A percentile compares a stretch with the other conserved stretches of the same genome.
phyloP scores from a whole-genome alignment of 2,329 filamentous ascomycete genomes.

The Phyllosticta citriasiana region DNA sequence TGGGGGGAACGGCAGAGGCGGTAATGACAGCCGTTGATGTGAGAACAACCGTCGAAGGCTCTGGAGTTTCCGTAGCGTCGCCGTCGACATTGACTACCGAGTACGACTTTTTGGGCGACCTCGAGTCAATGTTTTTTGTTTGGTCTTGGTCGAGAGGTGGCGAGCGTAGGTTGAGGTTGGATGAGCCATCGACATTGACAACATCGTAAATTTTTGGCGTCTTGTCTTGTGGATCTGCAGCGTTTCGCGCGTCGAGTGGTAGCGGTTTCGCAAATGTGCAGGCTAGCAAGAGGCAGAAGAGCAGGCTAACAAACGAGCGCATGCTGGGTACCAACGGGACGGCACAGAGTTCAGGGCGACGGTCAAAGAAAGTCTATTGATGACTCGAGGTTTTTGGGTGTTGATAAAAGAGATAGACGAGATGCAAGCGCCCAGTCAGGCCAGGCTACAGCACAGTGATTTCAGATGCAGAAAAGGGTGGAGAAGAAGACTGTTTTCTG shows the following conservation, averaged over 20 bases:
- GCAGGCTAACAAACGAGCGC: constrained; percentile 2
- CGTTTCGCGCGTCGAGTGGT: constrained; percentile 3
- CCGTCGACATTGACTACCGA: constrained; percentile 32
- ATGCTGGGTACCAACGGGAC: not conserved
- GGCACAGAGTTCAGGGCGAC: not conserved
- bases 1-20: not conserved
- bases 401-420: not conserved
- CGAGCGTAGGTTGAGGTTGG: not conserved
- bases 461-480: not conserved
- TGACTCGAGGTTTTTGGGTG: not conserved
- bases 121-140: constrained; percentile 11
- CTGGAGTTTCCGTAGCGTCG: constrained; percentile 18
- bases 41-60: not conserved
- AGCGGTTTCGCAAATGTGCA: constrained; percentile 2
- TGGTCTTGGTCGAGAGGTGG: constrained; percentile 1
- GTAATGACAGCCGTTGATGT: not conserved
- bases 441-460: not conserved
- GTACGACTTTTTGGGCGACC: constrained; percentile 24
- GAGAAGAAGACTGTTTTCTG: not conserved
- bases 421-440: not conserved
- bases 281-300: constrained; percentile 2
- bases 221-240: not conserved
- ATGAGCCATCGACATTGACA: constrained; percentile 6
- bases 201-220: constrained; percentile 1
- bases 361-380: not conserved